A percentile compares a stretch with the other conserved stretches of the same genome.
Evolutionary conservation across 2,329 filamentous ascomycete genomes (phyloP).

Genomic region (Aureobasidium vineae): DNA sequence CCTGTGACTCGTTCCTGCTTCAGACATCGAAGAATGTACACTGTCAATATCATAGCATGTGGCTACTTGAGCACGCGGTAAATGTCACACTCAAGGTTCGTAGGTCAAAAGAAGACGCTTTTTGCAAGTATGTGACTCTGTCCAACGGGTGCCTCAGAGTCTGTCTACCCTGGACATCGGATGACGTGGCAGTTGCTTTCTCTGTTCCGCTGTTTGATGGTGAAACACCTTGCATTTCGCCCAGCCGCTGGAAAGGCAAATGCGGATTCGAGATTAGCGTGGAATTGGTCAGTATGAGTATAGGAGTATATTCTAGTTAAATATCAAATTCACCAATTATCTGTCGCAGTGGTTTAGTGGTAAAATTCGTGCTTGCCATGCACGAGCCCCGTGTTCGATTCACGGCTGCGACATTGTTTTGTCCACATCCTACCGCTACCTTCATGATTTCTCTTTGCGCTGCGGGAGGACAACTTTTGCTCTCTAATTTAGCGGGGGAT

Average conservation of each 20-base stretch:
- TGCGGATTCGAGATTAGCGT: not conserved
- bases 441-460: not conserved
- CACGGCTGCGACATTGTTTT: constrained; percentile 26
- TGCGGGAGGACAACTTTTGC: not conserved
- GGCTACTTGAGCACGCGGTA: not conserved
- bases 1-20: not conserved
- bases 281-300: too few species aligned
- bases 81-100: not conserved
- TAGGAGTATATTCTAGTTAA: too few species aligned
- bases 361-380: constrained; percentile 27
- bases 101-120: not conserved
- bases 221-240: constrained; percentile 1
- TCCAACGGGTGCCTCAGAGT: not conserved
- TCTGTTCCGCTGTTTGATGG: not conserved
- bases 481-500: too few species aligned
- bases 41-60: not conserved
- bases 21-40: not conserved
- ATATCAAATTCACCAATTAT: not conserved
- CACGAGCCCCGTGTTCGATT: constrained; percentile 27
- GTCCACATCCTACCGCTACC: too few species aligned
- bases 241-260: not conserved
- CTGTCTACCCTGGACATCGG: too few species aligned
- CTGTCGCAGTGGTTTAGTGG: constrained; percentile 27
- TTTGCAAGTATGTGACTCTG: not conserved
- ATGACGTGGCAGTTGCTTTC: not conserved